Base-by-base conservation (phyloP, 805 yeast genomes). In the Kodamaea leandrae region DNA sequence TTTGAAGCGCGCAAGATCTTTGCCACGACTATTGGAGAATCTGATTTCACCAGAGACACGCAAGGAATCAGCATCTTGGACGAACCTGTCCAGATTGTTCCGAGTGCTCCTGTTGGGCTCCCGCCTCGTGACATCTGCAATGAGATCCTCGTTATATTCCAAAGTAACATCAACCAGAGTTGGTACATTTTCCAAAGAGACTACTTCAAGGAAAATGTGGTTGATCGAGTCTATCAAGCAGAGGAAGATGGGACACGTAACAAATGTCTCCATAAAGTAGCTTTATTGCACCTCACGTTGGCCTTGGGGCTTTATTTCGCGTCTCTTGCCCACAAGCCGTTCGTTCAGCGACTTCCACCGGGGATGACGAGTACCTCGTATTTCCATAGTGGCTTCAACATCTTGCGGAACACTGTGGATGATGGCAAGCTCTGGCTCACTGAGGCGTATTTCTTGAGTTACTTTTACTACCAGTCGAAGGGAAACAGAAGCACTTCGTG, bases 241-340 rank as follows among this genome's bases (percentile, higher is more conserved):
- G 29, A 29, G 4, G 39, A 52, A 29, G 43, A 49, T 8, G 55
- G 60, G 0, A 45, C 63, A 0, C 9, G 38, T 17, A 14, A 27
- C 32, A 16, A 27, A n/a, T 27, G 32, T 12, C 49, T 51, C 4
- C 52, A 30, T 48, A 39, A 59, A 36, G 44, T 62, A 6, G 63
- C 72, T 32, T 42, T 72, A 14, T 42, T 71, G 6, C 65, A 68
- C 37, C 49, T 73, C 32, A 59, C 69, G 0, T 49, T 71, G 32
- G 73, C 76, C 0, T 49, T 71, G 12, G 75, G 76, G 1, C 55
- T 74, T 2, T 49, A 67, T 3, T 73, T 57, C 44, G 68, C 71
- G 6, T 53, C 53, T 19, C 48, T 56, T 24, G 60, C 63, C 32
- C 45, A 53, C 10, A 50, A 58, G 24, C 60, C 54, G 32, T 51